Evolutionary conservation across 768 basidiomycete genomes (phyloP), one percentile per base, ranked within the genome.

Genomic region (Leccinum olivaceopallidum): DNA sequence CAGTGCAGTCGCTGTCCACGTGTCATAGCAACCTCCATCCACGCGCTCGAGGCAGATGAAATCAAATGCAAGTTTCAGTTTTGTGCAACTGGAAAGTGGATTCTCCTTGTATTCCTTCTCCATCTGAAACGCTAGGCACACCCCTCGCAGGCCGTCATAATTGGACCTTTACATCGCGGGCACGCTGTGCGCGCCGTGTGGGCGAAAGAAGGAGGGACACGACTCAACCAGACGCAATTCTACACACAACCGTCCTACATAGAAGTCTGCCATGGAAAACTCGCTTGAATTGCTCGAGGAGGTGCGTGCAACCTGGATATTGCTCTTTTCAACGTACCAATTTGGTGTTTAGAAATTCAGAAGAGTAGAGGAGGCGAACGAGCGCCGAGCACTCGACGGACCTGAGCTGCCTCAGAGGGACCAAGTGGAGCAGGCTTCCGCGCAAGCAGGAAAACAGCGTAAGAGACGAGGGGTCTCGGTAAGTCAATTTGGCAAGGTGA

Each of bases 401-500:
- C 61, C 61, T 14, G 68, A 68, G 22, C 42, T 55, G 9, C 52
- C 66, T 3, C 57, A 42, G 53, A 34, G 2, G 52, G 57, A 69
- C 58, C 48, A 65, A 50, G 53, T 63, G 56, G 63, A 69, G 67
- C 62, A 34, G 34, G 34, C 67, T 57, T 44, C 71, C 36, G 58
- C 54, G 9, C 56, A 56, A 9, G 26, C 63, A 28, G 74, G 67
- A 64, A 68, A 65, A n/a, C 80, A 76, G 54, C 71, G 72, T 44
- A 76, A 80, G 59, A 73, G 80, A 52, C 81, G 80, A 18, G 85
- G 82, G 56, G 77, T 88, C 39, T 86, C 85, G 1, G 78, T 88
- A 48, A 83, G 84, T 57, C 78, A 83, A 18, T 84, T 86, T 63
- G 86, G 87, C 28, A 81, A 85, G 79, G 85, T 86, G 53, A 60